A percentile compares a stretch with the other conserved stretches of the same genome.
Evolutionary conservation across 805 yeast genomes (phyloP).

Genomic region (Hanseniaspora pseudoguilliermondii): DNA sequence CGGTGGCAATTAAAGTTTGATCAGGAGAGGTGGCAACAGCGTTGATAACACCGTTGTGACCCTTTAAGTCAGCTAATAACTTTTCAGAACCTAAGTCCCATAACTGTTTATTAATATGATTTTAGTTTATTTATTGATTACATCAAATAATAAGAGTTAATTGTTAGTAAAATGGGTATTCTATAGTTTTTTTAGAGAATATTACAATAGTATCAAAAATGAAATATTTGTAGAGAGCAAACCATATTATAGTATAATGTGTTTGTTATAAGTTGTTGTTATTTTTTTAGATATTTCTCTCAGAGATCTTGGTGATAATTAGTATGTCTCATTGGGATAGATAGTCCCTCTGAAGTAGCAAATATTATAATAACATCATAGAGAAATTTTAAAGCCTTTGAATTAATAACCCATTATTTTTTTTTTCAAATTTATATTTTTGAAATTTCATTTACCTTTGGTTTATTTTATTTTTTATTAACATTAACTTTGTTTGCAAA

Average conservation of each 20-base stretch:
- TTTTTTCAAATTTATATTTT: not conserved
- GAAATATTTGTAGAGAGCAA: not conserved
- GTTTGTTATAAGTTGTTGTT: constrained; percentile 21
- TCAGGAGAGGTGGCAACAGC: constrained; percentile 97
- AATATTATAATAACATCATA: constrained; percentile 71
- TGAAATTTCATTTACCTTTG: not conserved
- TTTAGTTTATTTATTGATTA: not conserved
- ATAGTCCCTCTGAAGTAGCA: constrained; percentile 96
- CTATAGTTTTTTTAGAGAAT: not conserved
- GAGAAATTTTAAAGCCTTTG: constrained; percentile 20
- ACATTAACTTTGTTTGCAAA: not conserved
- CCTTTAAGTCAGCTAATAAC: constrained; percentile 90
- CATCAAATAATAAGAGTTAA: not conserved
- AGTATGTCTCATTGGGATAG: constrained; percentile 76
- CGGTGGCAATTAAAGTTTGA: constrained; percentile 98
- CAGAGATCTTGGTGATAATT: constrained; percentile 98
- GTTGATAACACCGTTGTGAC: constrained; percentile 98
- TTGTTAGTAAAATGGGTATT: constrained; percentile 34
- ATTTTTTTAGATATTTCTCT: constrained; percentile 22
- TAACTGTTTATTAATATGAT: constrained; percentile 39
- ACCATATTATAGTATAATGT: not conserved
- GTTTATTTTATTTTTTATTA: not conserved
- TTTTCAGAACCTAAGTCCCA: constrained; percentile 84
- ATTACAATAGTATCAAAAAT: not conserved
- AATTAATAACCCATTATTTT: not conserved